phyloP scores from a whole-genome alignment of 1,284 basidiomycete species.

The Trichosporon coremiiforme region DNA sequence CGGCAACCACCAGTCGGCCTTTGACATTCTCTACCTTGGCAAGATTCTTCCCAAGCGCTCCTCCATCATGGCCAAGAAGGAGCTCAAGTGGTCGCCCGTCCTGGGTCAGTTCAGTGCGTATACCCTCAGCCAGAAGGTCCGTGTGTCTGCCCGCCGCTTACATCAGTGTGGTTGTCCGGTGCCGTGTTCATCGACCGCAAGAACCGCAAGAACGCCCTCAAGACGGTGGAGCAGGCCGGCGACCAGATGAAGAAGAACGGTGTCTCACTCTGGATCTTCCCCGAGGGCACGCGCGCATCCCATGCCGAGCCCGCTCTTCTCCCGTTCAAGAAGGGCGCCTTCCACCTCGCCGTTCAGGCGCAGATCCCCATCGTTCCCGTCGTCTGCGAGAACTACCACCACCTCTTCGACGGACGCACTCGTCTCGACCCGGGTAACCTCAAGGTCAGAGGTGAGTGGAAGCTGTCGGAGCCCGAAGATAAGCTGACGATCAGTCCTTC shows the following conservation, averaged over 20 bases:
- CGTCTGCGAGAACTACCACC: slow-evolving; percentile 92
- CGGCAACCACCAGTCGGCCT: slow-evolving; percentile 89
- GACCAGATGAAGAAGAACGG: slow-evolving; percentile 73
- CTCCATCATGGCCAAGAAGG: slow-evolving; percentile 92
- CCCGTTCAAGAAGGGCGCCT: slow-evolving; percentile 97
- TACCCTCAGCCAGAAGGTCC: background rate
- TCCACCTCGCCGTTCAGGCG: slow-evolving; percentile 88
- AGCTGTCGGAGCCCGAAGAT: slow-evolving; percentile 25
- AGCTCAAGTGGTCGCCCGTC: slow-evolving; percentile 78
- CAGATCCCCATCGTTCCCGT: slow-evolving; percentile 83
- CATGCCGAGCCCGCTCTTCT: slow-evolving; percentile 69
- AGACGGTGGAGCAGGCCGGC: slow-evolving; percentile 75
- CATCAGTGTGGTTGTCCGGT: slow-evolving; percentile 75
- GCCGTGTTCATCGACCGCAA: slow-evolving; percentile 91
- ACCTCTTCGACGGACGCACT: slow-evolving; percentile 71
- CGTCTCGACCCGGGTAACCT: slow-evolving; percentile 77
- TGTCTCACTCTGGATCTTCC: slow-evolving; percentile 83
- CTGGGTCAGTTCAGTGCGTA: slow-evolving; percentile 79
- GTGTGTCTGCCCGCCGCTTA: slow-evolving; percentile 6
- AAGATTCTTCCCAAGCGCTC: slow-evolving; percentile 81
- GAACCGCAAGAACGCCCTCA: slow-evolving; percentile 72
- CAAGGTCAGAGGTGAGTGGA: slow-evolving; percentile 73
- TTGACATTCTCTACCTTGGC: slow-evolving; percentile 83
- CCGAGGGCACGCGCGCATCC: slow-evolving; percentile 84
- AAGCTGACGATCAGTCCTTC: slow-evolving; percentile 64